A percentile compares a stretch with the other conserved stretches of the same genome.
These are phyloP conservation scores for Aquilaria malaccensis DNA, from an alignment of 345 rosid species.

Conservation along the genomic window DNA sequence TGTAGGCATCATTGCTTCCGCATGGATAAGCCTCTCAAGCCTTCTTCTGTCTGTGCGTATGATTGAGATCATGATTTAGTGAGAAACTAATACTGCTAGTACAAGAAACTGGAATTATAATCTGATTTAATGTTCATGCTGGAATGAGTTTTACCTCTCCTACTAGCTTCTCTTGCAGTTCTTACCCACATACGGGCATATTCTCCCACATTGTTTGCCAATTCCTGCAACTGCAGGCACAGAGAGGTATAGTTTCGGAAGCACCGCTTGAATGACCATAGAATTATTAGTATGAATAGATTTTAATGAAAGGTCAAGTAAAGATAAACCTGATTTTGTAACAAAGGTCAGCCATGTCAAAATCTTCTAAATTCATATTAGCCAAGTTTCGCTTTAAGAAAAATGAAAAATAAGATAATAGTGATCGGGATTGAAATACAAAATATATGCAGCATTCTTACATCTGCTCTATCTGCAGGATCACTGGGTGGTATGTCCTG, in stretches of 20 bases:
- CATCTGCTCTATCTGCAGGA: conserved; percentile 40
- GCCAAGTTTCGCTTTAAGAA: background rate
- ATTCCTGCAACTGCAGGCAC: conserved; percentile 58
- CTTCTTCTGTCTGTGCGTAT: conserved; percentile 49
- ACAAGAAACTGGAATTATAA: too few species aligned
- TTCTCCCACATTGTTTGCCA: conserved; percentile 53
- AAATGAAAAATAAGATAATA: conserved; percentile 3
- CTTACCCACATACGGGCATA: conserved; percentile 67
- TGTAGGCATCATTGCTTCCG: conserved; percentile 79
- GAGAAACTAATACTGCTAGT: too few species aligned
- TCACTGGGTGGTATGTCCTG: conserved; percentile 53
- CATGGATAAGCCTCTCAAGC: conserved; percentile 51
- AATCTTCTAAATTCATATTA: too few species aligned
- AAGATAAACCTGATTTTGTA: too few species aligned
- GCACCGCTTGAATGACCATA: too few species aligned
- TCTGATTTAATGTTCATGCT: too few species aligned
- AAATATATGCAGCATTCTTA: conserved; percentile 17
- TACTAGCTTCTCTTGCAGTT: conserved; percentile 58
- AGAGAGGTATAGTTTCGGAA: background rate
- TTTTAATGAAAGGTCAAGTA: too few species aligned
- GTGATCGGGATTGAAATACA: too few species aligned
- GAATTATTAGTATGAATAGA: too few species aligned
- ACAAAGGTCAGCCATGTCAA: too few species aligned
- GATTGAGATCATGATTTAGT: conserved; percentile 1
- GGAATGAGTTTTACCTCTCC: conserved; percentile 40